Evolutionary conservation across 371 early-diverging fungal genomes (phyloP), one percentile per base, ranked within the genome.

Genomic region (Blakeslea trispora): DNA sequence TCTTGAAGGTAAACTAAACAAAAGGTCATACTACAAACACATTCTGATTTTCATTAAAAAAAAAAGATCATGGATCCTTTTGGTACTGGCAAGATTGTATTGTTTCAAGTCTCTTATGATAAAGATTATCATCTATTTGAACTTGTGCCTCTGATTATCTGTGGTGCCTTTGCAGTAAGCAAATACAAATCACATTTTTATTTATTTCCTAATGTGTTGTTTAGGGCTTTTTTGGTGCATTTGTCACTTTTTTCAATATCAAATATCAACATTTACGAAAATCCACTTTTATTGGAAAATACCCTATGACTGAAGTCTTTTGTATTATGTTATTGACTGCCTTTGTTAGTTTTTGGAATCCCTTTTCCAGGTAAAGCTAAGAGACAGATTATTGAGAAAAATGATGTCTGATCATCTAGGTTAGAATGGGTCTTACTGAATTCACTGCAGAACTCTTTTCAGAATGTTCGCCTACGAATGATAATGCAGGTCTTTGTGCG

Each of bases 51-150:
- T n/a, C 15, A 34, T 34, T 40, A 32, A 18, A 15, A 31, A 48
- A 1, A 43, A 45, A 10, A 89, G 79, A 79, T 91, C 4, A 76
- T 89, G 63, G 88, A 95, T 63, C 97, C 96, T 3, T 93, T 94
- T 63, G 81, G 94, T 21, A 89, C 92, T 4, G 95, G 94, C 23
- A 92, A 94, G 65, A 80, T 93, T 34, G 95, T 95, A 7, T 72
- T 92, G 75, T 96, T 94, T 74, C 94, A 96, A 74, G 95, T 92
- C 5, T 72, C 82, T 1, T 94, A 95, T 66, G 85, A 89, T 50
- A 81, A 88, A 53, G 89, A 89, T 35, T 97, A 94, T 86, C 90
- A 91, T 53, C 69, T 86, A 39, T 95, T 95, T 66, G 98, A 97
- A 71, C 47, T 94, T 21, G 50, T 91, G n/a, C 86, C 87, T 34